phyloP scores from a whole-genome alignment of 1,284 basidiomycete genomes.

The Cryptococcus depauperatus region DNA sequence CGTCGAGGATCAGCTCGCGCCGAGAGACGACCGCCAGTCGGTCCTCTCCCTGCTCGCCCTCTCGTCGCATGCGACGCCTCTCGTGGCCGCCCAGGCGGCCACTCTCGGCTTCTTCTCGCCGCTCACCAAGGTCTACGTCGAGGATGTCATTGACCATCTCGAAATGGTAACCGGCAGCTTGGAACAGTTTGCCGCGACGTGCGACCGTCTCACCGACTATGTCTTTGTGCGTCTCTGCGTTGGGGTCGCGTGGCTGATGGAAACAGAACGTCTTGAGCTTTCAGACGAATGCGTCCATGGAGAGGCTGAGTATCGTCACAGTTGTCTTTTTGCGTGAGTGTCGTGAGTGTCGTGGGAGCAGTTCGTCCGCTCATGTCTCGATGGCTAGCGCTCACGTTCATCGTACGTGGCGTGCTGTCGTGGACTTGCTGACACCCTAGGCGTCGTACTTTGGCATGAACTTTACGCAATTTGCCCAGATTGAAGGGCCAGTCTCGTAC shows the following conservation, averaged over 20 bases:
- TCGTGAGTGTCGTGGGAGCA: background rate
- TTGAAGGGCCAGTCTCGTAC: constrained; percentile 32
- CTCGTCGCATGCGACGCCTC: background rate
- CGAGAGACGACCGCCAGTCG: background rate
- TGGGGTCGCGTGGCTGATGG: background rate
- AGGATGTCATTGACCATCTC: constrained; percentile 43
- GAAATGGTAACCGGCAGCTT: constrained; percentile 40
- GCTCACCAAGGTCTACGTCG: constrained; percentile 39
- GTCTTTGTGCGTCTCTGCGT: constrained; percentile 34
- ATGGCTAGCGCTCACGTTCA: constrained; percentile 30
- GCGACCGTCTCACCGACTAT: constrained; percentile 44
- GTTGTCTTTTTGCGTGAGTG: constrained; percentile 45
- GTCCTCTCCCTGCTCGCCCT: background rate
- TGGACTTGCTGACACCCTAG: constrained; percentile 1
- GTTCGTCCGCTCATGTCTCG: background rate
- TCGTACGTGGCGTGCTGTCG: constrained; percentile 12
- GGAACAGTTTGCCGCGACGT: constrained; percentile 42
- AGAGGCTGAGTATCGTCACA: constrained; percentile 43
- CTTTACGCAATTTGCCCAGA: constrained; percentile 31
- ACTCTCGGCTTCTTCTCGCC: constrained; percentile 33
- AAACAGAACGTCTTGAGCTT: constrained; percentile 38
- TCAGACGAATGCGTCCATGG: constrained; percentile 44
- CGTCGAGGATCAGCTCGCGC: constrained; percentile 1
- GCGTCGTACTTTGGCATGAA: constrained; percentile 40
- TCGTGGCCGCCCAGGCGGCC: background rate